Evolutionary conservation across 306 rosid genomes (phyloP).

Genomic region (Quercus dentata): DNA sequence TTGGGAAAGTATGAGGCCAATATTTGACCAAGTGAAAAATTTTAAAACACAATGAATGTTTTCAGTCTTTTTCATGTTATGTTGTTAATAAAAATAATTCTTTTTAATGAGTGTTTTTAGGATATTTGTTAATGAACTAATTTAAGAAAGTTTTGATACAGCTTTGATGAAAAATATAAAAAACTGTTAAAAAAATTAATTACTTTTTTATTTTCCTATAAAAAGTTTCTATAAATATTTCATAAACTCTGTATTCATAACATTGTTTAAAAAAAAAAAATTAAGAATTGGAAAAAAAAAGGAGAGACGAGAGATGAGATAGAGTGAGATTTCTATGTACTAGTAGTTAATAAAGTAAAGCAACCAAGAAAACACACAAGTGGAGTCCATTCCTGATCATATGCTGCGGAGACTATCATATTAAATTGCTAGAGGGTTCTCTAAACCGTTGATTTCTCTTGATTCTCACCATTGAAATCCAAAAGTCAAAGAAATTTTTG

Average conservation of each 20-base stretch:
- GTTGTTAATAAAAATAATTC: too few species aligned
- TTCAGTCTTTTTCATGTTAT: too few species aligned
- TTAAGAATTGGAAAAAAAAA: slow-evolving; percentile 8
- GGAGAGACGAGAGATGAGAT: not conserved
- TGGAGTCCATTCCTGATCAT: slow-evolving; percentile 17
- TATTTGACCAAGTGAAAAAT: slow-evolving; percentile 12
- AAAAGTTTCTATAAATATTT: too few species aligned
- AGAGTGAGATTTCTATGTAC: too few species aligned
- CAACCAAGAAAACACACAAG: slow-evolving; percentile 10
- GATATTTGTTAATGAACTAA: too few species aligned
- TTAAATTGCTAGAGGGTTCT: slow-evolving; percentile 27
- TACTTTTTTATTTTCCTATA: too few species aligned
- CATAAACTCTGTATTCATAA: too few species aligned
- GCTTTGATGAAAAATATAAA: too few species aligned
- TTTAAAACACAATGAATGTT: not conserved
- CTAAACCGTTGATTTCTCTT: slow-evolving; percentile 24
- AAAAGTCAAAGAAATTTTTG: slow-evolving; percentile 33
- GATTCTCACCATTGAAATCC: slow-evolving; percentile 1
- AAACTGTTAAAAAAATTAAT: too few species aligned
- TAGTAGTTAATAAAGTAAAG: slow-evolving; percentile 18
- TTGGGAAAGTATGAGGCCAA: slow-evolving; percentile 3
- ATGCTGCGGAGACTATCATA: slow-evolving; percentile 12
- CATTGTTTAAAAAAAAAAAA: not conserved
- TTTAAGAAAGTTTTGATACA: too few species aligned
- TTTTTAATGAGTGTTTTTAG: too few species aligned